These are phyloP conservation scores for Luvunga scandens DNA, from an alignment of 345 rosid genomes.

Conservation along the genomic window DNA sequence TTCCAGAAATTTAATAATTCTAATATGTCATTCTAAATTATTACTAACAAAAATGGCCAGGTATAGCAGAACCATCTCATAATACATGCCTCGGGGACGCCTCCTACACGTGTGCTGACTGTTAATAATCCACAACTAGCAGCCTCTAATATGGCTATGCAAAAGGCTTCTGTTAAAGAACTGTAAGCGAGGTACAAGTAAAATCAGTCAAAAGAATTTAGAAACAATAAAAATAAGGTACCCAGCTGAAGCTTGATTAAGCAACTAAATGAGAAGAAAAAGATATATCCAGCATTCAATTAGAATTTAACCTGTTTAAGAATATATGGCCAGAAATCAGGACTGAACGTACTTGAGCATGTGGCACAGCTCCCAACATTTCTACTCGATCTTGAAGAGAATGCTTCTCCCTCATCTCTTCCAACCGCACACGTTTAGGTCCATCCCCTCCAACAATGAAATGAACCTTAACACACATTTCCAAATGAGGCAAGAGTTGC, in stretches of 20 bases:
- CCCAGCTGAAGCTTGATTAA: neutral
- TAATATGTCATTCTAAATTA: neutral
- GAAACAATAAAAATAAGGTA: neutral
- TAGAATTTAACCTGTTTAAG: constrained; percentile 59
- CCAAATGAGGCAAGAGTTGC: constrained; percentile 11
- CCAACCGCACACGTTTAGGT: constrained; percentile 84
- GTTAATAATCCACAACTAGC: constrained; percentile 97
- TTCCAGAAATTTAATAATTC: constrained; percentile 3
- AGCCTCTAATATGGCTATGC: constrained; percentile 97
- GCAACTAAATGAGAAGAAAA: constrained; percentile 1
- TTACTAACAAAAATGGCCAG: neutral
- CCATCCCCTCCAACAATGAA: constrained; percentile 96
- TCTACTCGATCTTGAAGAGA: constrained; percentile 95
- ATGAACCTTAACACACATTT: constrained; percentile 53
- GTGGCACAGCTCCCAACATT: constrained; percentile 92
- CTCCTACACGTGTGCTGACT: constrained; percentile 94
- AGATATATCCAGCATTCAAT: neutral
- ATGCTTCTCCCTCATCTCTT: constrained; percentile 97
- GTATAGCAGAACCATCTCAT: neutral
- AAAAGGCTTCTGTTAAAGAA: constrained; percentile 97
- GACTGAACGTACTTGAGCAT: constrained; percentile 80
- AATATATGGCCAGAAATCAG: constrained; percentile 84
- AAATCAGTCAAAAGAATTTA: neutral
- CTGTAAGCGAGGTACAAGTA: constrained; percentile 42
- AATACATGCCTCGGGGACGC: constrained; percentile 87